Conservation (phyloP, 306 rosid species). For the Gastrolobium bilobum region DNA sequence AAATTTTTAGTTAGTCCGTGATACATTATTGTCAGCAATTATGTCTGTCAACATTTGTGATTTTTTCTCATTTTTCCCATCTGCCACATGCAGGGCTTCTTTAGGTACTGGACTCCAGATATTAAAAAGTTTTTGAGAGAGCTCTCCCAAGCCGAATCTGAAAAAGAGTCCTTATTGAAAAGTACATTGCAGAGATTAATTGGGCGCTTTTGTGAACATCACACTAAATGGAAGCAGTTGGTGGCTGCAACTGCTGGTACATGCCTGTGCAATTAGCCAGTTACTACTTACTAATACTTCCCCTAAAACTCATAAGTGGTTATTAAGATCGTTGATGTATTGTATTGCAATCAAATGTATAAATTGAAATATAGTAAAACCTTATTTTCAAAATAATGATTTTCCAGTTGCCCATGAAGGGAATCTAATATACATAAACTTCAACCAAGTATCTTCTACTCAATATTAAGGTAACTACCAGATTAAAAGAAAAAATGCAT, state of each 20-base stretch:
- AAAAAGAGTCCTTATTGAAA: constrained; percentile 79
- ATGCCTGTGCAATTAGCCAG: constrained; percentile 34
- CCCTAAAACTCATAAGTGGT: neutral
- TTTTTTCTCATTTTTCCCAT: constrained; percentile 38
- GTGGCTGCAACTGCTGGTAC: constrained; percentile 88
- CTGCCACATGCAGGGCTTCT: constrained; percentile 80
- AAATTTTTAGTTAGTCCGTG: constrained; percentile 16
- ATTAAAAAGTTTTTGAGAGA: constrained; percentile 69
- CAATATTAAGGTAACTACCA: constrained; percentile 21
- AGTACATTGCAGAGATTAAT: constrained; percentile 84
- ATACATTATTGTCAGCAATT: constrained; percentile 22
- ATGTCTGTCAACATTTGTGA: constrained; percentile 20
- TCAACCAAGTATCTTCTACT: constrained; percentile 31
- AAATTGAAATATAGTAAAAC: neutral
- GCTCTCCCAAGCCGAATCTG: constrained; percentile 81
- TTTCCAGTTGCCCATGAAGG: constrained; percentile 17
- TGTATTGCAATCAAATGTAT: constrained; percentile 25
- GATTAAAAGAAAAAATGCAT: neutral
- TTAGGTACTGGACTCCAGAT: constrained; percentile 90
- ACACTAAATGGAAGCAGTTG: constrained; percentile 81
- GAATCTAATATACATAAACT: constrained; percentile 1
- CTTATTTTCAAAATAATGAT: constrained; percentile 7
- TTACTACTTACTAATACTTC: neutral
- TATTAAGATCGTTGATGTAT: neutral
- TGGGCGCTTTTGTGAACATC: constrained; percentile 81